Base-by-base conservation (phyloP, 2,329 filamentous ascomycete species). In the Calonectria naviculata region DNA sequence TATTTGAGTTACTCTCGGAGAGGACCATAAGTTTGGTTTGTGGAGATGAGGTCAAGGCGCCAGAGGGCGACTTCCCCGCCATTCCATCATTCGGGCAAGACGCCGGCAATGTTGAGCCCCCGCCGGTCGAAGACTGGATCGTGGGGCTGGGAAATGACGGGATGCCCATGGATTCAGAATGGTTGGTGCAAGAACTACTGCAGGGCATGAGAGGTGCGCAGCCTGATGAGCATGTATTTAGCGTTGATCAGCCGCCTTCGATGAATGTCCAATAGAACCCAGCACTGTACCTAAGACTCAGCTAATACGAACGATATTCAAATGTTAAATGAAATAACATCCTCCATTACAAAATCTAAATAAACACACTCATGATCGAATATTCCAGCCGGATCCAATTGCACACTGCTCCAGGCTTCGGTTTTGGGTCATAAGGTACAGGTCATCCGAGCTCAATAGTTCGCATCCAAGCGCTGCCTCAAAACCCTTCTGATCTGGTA, bases 1-100 rank as follows among this genome's bases (percentile, higher is more conserved):
- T 81, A 0, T 82, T 82, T 31, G 80, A 81, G 65, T 38, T 75
- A 0, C 71, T 81, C n/a, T 78, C 80, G 0, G 73, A 78, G 41
- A 65, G 73, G 6, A 81, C 79, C 0, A 78, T 80, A n/a, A 74
- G 54, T 44, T 78, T 81, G 68, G 63, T 81, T 19, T 74, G 71
- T n/a, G 72, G 72, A 10, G 72, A 73, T 15, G 65, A 67, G 12
- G 44, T 31, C 4, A 61, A 38, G 4, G 26, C 54, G 4, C 42
- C 34, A 15, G 56, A 49, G 4, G 69, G 21, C 1, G 52, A 26
- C 24, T 56, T 44, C 28, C n/a, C 38, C 21, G 5, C 21, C 4
- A 24, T 65, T 5, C 64, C 56, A 15, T 34, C 36, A 9, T 26
- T 54, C 10, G 65, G 13, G 0, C 61, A 31, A 19, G 70, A 61